Percentiles rank a stretch among this genome's conserved stretches.
phyloP scores from a whole-genome alignment of 129 eudicot species.

The Calendula officinalis region DNA sequence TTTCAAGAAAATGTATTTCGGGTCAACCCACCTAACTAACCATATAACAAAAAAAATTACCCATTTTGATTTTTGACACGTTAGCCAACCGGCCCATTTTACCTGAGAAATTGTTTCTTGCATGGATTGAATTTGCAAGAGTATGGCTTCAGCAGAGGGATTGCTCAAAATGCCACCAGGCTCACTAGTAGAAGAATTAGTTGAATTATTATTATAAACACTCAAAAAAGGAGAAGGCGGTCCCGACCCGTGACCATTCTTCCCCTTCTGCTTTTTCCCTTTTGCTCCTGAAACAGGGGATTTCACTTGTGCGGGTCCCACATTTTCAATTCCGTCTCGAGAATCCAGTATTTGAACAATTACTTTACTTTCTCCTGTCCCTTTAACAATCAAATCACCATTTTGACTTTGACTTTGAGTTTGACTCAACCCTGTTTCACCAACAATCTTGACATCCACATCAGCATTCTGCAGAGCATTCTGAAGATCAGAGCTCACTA shows the following conservation, averaged over 20 bases:
- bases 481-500: conserved; percentile 40
- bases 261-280: conserved; percentile 72
- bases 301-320: conserved; percentile 34
- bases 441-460: conserved; percentile 77
- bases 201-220: conserved; percentile 42
- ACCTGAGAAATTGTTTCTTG: conserved; percentile 81
- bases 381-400: conserved; percentile 43
- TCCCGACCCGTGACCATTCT: conserved; percentile 49
- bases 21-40: too few relatives aligned
- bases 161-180: conserved; percentile 47
- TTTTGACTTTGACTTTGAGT: conserved; percentile 27
- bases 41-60: too few relatives aligned
- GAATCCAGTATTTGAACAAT: conserved; percentile 40
- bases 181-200: conserved; percentile 51
- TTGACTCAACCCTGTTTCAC: conserved; percentile 43
- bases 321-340: conserved; percentile 48
- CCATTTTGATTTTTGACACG: too few relatives aligned
- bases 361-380: conserved; percentile 47
- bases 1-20: too few relatives aligned
- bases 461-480: conserved; percentile 59
- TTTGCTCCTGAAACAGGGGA: conserved; percentile 42
- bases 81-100: too few relatives aligned
- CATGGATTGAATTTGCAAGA: conserved; percentile 61
- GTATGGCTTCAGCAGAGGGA: conserved; percentile 41
- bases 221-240: conserved; percentile 49